phyloP scores from a whole-genome alignment of 148 eudicot species.

The Dysphania ambrosioides region DNA sequence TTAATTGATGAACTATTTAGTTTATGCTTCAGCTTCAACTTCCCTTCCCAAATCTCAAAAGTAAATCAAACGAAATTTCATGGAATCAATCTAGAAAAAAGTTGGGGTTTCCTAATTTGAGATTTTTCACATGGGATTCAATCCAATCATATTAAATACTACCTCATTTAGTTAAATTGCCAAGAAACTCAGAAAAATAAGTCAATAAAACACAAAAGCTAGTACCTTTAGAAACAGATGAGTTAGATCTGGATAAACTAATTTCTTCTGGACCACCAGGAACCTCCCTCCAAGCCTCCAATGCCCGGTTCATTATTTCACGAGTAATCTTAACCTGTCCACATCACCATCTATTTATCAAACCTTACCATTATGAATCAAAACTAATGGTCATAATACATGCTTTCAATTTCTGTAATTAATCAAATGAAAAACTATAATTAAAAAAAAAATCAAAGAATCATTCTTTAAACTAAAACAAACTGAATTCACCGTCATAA shows the following conservation, averaged over 20 bases:
- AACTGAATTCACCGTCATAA: too few relatives aligned
- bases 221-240: constrained; percentile 48
- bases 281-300: constrained; percentile 66
- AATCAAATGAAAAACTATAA: too few relatives aligned
- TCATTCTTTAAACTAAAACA: too few relatives aligned
- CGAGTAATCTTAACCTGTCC: constrained; percentile 67
- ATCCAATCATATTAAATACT: not conserved
- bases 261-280: constrained; percentile 36
- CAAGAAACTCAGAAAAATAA: not conserved
- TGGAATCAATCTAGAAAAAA: not conserved
- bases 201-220: not conserved
- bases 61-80: not conserved
- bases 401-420: too few relatives aligned
- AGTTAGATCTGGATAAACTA: constrained; percentile 34
- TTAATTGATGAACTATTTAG: not conserved
- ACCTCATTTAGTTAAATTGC: not conserved
- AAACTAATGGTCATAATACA: too few relatives aligned
- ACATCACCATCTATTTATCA: constrained; percentile 14
- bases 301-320: constrained; percentile 61
- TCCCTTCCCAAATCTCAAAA: constrained; percentile 1
- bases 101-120: not conserved
- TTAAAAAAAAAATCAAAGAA: not conserved
- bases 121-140: not conserved
- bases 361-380: not conserved
- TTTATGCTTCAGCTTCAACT: not conserved